Percentiles rank a stretch among this genome's conserved stretches.
phyloP scores from a whole-genome alignment of 345 rosid genomes.

The Euphorbia lathyris region DNA sequence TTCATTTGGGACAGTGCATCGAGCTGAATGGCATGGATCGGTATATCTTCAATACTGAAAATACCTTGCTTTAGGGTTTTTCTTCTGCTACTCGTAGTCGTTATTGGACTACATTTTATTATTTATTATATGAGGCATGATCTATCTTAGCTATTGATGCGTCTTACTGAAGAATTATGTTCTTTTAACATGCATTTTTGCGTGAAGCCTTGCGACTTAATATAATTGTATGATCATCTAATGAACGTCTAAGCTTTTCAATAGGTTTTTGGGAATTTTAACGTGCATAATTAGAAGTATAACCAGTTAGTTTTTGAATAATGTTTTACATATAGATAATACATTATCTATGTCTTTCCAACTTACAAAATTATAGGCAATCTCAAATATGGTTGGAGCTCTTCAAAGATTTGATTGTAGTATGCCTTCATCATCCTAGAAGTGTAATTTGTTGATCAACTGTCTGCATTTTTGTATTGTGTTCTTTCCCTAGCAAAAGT shows the following conservation, averaged over 20 bases:
- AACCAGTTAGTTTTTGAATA: neutral
- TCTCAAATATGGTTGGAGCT: neutral
- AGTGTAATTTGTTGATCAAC: neutral
- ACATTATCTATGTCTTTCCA: neutral
- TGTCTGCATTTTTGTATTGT: neutral
- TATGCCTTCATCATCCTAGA: neutral
- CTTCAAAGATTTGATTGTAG: neutral
- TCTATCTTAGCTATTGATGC: neutral
- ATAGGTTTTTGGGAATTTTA: too few species aligned
- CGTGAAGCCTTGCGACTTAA: neutral
- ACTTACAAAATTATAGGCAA: neutral
- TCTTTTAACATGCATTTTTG: neutral
- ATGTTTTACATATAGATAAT: neutral
- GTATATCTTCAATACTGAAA: conserved; percentile 24
- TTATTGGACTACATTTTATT: neutral
- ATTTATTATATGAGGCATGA: neutral
- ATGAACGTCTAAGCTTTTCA: neutral
- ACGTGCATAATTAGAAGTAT: neutral
- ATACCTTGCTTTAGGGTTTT: neutral
- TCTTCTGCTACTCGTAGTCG: neutral
- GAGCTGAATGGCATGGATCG: conserved; percentile 99
- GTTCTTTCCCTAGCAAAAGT: neutral
- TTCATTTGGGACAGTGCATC: conserved; percentile 96
- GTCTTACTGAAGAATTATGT: neutral
- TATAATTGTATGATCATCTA: neutral